Evolutionary conservation across 1,284 basidiomycete species (phyloP).

Genomic region (Leccinum laetum): DNA sequence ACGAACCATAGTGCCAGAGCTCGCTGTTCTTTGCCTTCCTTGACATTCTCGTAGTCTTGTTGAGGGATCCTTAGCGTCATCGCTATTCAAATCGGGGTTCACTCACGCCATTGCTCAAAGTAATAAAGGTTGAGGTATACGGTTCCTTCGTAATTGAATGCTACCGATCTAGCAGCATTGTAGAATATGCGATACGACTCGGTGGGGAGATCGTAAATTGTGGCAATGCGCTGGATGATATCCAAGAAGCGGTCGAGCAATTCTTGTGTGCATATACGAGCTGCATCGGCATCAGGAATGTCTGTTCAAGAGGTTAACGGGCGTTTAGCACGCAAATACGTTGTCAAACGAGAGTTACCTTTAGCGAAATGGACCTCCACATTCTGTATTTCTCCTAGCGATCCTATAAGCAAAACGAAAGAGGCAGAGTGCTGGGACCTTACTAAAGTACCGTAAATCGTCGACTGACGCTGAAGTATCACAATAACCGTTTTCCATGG

Average conservation of each 20-base stretch:
- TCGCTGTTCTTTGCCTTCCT: conserved; percentile 50
- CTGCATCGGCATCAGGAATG: conserved; percentile 27
- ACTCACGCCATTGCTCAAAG: conserved; percentile 75
- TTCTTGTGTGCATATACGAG: conserved; percentile 41
- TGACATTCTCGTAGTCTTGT: conserved; percentile 72
- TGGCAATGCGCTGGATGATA: conserved; percentile 53
- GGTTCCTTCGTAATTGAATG: conserved; percentile 90
- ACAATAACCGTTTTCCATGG: not conserved
- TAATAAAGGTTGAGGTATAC: conserved; percentile 91
- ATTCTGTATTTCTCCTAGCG: not conserved
- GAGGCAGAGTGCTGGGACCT: not conserved
- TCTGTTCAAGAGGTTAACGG: conserved; percentile 27
- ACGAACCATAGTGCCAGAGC: conserved; percentile 80
- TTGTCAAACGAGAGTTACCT: not conserved
- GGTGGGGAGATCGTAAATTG: conserved; percentile 61
- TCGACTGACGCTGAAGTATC: not conserved
- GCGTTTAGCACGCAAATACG: not conserved
- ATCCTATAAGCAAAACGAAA: not conserved
- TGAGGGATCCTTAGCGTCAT: conserved; percentile 15
- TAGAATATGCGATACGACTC: conserved; percentile 84
- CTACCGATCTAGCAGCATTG: conserved; percentile 83
- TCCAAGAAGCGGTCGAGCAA: conserved; percentile 61
- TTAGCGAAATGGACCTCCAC: not conserved
- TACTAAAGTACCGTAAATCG: not conserved
- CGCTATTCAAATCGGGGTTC: not conserved